phyloP scores from a whole-genome alignment of 805 yeast species.

The Metschnikowia kunwiensis region DNA sequence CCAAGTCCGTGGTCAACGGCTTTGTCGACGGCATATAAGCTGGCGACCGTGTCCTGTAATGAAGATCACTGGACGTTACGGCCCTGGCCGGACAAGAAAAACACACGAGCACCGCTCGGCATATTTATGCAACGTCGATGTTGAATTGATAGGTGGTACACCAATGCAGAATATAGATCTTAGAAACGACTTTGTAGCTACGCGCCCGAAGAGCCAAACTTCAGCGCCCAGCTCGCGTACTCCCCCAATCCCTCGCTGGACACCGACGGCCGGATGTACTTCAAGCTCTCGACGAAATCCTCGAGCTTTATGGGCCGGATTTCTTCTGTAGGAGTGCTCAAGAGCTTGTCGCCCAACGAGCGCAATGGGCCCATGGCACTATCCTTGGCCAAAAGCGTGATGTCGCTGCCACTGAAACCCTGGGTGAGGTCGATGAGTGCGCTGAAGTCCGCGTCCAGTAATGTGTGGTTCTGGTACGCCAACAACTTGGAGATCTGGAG shows the following conservation, averaged over 20 bases:
- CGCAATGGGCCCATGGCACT: slow-evolving; percentile 98
- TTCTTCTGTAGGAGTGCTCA: slow-evolving; percentile 64
- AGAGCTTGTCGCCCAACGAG: slow-evolving; percentile 79
- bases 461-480: slow-evolving; percentile 66
- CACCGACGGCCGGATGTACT: slow-evolving; percentile 83
- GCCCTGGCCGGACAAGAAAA: too few species aligned
- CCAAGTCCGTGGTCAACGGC: slow-evolving; percentile 21
- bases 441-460: slow-evolving; percentile 60
- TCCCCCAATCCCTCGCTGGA: slow-evolving; percentile 71
- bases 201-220: slow-evolving; percentile 87
- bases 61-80: too few species aligned
- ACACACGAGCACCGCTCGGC: too few species aligned
- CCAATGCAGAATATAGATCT: slow-evolving; percentile 4
- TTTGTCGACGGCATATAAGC: slow-evolving; percentile 18
- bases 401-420: slow-evolving; percentile 89
- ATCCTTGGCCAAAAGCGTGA: slow-evolving; percentile 91
- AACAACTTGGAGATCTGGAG: slow-evolving; percentile 68
- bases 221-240: slow-evolving; percentile 86
- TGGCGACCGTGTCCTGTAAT: too few species aligned
- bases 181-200: slow-evolving; percentile 21
- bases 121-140: slow-evolving; percentile 4
- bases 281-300: slow-evolving; percentile 76
- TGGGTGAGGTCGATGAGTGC: slow-evolving; percentile 63
- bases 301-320: slow-evolving; percentile 70
- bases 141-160: neutral